Percentiles rank a stretch among this genome's conserved stretches.
phyloP scores from a whole-genome alignment of 2,329 filamentous ascomycete genomes.

The Fusarium sp. region DNA sequence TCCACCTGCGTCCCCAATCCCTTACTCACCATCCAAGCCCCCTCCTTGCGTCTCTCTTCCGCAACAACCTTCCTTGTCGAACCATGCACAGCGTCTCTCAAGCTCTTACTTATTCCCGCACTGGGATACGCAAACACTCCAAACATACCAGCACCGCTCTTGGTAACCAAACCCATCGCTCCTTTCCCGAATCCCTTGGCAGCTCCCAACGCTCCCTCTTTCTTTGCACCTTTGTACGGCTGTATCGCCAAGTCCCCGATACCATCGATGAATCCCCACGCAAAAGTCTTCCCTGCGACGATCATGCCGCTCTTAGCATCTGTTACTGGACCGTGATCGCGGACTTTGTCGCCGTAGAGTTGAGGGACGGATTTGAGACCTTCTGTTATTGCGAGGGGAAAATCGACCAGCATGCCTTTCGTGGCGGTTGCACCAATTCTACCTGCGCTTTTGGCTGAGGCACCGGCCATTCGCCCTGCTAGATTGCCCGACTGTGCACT shows the following conservation, averaged over 20 bases:
- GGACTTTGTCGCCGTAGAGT: not conserved
- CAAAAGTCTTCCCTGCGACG: not conserved
- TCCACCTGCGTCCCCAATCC: not conserved
- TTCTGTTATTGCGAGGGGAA: conserved; percentile 5
- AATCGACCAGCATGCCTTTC: conserved; percentile 6
- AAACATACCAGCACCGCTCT: conserved; percentile 13
- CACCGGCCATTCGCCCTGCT: not conserved
- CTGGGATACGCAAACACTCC: conserved; percentile 11
- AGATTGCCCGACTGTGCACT: not conserved
- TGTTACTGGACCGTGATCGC: not conserved
- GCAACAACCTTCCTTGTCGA: not conserved
- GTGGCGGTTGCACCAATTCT: not conserved
- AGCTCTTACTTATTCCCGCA: conserved; percentile 10
- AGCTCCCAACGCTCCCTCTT: not conserved
- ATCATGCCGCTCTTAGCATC: not conserved
- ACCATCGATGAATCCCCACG: not conserved
- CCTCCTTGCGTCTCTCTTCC: not conserved
- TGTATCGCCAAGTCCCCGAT: not conserved
- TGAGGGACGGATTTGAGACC: not conserved
- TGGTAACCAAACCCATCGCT: not conserved
- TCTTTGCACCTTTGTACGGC: not conserved
- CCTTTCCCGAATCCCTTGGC: not conserved
- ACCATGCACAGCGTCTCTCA: not conserved
- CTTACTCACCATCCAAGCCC: not conserved
- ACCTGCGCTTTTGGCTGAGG: conserved; percentile 11